Evolutionary conservation across 108 stramenopile genomes (phyloP).

Genomic region (Skeletonema marinoi): DNA sequence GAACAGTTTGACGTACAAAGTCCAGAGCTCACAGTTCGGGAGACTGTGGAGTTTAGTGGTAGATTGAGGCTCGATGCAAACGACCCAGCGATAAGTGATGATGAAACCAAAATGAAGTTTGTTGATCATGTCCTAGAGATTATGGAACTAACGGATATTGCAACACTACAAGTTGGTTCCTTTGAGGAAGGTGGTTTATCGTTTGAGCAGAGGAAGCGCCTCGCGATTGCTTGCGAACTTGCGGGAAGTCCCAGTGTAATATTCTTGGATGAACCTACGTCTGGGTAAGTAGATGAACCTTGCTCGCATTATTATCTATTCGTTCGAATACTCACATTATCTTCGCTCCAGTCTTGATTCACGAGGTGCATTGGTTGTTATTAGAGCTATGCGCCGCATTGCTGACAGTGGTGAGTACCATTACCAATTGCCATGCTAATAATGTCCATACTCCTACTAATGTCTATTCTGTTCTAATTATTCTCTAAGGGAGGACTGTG

Average conservation of each 20-base stretch:
- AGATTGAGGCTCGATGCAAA: constrained; percentile 72
- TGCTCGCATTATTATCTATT: background rate
- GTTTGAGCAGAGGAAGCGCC: constrained; percentile 45
- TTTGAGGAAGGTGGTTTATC: constrained; percentile 58
- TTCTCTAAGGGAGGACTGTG: constrained; percentile 38
- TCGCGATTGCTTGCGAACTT: constrained; percentile 67
- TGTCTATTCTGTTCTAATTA: too few relatives aligned
- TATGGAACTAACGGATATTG: constrained; percentile 75
- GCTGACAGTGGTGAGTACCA: constrained; percentile 30
- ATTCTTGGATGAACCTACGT: constrained; percentile 86
- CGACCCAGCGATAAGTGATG: constrained; percentile 40
- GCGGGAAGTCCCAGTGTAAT: constrained; percentile 53
- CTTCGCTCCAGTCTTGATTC: constrained; percentile 59
- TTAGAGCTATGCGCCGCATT: constrained; percentile 60
- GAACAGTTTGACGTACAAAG: constrained; percentile 92
- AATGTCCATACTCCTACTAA: too few relatives aligned
- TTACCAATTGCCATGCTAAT: too few relatives aligned
- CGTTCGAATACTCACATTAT: background rate
- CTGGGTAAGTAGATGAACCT: constrained; percentile 26
- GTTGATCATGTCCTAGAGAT: constrained; percentile 79
- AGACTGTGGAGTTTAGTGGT: constrained; percentile 90
- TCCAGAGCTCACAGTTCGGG: constrained; percentile 81
- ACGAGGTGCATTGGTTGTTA: constrained; percentile 62
- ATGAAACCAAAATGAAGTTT: constrained; percentile 58
- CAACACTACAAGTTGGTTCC: constrained; percentile 67